These are phyloP conservation scores for Ustilago trichophora DNA, from an alignment of 1,284 basidiomycete genomes.

Conservation along the genomic window DNA sequence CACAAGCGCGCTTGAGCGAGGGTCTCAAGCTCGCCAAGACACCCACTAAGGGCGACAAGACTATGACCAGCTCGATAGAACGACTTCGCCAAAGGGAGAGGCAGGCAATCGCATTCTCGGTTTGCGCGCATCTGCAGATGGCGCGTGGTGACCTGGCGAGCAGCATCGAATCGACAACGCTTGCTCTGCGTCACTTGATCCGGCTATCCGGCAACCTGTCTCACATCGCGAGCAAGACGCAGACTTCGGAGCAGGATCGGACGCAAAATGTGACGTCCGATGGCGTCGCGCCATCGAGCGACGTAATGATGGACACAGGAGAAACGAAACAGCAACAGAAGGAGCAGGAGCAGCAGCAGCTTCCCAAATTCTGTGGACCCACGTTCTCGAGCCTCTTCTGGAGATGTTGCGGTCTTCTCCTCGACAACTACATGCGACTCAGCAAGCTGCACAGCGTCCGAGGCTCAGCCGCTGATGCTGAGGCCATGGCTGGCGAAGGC, in stretches of 20 bases:
- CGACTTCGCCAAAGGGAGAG: conserved; percentile 27
- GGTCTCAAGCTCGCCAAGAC: conserved; percentile 30
- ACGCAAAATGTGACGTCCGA: conserved; percentile 1
- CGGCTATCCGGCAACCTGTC: conserved; percentile 24
- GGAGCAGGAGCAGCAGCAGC: conserved; percentile 2
- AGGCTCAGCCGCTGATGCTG: conserved; percentile 57
- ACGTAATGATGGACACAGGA: conserved; percentile 10
- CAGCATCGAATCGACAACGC: conserved; percentile 28
- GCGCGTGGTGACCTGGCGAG: conserved; percentile 32
- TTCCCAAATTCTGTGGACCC: conserved; percentile 30
- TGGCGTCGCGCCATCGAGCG: conserved; percentile 15
- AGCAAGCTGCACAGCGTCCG: conserved; percentile 50
- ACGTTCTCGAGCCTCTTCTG: conserved; percentile 34
- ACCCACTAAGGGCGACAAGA: conserved; percentile 12
- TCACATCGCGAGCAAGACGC: conserved; percentile 14
- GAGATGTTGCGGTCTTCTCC: conserved; percentile 24
- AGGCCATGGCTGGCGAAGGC: conserved; percentile 52
- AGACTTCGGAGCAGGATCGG: conserved; percentile 6
- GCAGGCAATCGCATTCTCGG: conserved; percentile 35
- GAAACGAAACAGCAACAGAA: background rate
- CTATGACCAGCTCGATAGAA: conserved; percentile 23
- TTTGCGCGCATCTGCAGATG: conserved; percentile 21
- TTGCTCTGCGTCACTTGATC: conserved; percentile 32
- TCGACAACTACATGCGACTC: conserved; percentile 36
- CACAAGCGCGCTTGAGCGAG: conserved; percentile 25